phyloP scores from a whole-genome alignment of 1,139 yeast genomes.

The Kodamaea fungicola region DNA sequence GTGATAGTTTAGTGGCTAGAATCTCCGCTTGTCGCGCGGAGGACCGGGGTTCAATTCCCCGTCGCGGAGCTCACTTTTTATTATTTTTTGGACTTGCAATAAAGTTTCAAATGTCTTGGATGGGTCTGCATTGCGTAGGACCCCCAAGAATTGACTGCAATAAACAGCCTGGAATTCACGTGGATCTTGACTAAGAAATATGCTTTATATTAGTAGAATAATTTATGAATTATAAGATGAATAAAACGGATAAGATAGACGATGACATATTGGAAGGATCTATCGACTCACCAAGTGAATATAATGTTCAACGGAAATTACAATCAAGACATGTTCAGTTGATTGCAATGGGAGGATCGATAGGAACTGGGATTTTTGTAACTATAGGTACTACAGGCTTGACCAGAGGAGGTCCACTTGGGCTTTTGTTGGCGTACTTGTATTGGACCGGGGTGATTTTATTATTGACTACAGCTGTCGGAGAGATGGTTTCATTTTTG shows the following conservation, averaged over 20 bases:
- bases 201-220: no score
- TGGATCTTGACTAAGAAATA: no score
- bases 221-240: background rate
- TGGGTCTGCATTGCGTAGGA: no score
- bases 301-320: slow-evolving; percentile 13
- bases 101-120: no score
- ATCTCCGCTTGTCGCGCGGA: slow-evolving; percentile 55
- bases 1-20: slow-evolving; percentile 49
- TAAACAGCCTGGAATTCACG: no score
- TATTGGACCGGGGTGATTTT: slow-evolving; percentile 52
- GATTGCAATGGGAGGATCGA: slow-evolving; percentile 49
- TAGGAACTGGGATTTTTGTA: slow-evolving; percentile 49
- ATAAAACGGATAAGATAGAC: background rate
- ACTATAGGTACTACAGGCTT: slow-evolving; percentile 44
- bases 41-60: slow-evolving; percentile 72
- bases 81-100: background rate
- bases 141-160: no score
- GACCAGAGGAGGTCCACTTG: slow-evolving; percentile 46
- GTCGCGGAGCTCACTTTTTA: slow-evolving; percentile 47
- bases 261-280: no score
- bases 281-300: background rate
- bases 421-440: slow-evolving; percentile 38
- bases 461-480: slow-evolving; percentile 64
- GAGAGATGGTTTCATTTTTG: slow-evolving; percentile 78
- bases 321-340: slow-evolving; percentile 43